Evolutionary conservation across 2,329 filamentous ascomycete genomes (phyloP), one percentile per base, ranked within the genome.

Genomic region (Berkeleyomyces basicola): DNA sequence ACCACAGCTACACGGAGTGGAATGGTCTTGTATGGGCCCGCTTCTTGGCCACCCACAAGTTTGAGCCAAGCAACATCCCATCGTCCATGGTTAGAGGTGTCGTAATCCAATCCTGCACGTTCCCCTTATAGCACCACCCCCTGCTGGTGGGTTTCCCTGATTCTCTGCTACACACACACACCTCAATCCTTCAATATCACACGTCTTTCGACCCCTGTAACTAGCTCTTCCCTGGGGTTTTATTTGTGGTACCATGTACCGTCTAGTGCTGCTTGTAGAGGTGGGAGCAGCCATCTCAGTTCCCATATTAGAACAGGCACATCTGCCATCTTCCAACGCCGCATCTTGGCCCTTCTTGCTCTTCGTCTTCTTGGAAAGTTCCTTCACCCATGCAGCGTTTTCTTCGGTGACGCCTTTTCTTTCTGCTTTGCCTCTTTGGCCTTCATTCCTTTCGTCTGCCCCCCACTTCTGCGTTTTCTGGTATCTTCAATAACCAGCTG

Each of bases 331-430:
- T 59, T 62, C 40, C 46, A 44, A 42, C 57, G 16, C 60, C 43
- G 31, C 59, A 39, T 49, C 11, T 58, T 44, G 60, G 53, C 33
- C 59, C 47, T 5, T 42, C 31, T 61, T 39, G 46, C 39, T 46
- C 47, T 61, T 57, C 47, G 40, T 66, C 58, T 46, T 57, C 65
- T 66, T 59, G 46, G 23, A 23, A 23, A 23, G 23, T 39, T 63
- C 65, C 63, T 63, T 58, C 58, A 61, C 55, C 23, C 51, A 63
- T 49, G 44, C 33, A 36, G 58, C 10, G 33, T 14, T n/a, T 11
- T 7, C 62, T 61, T 51, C 37, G 57, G 47, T 63, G 60, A 43
- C 47, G 40, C 16, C 43, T 53, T 58, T 51, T 47, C 33, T 49
- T 62, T 23, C 23, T 44, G 58, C 49, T 33, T n/a, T 60, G 57